Evolutionary conservation across 164 flowering plant genomes (phyloP).

Genomic region (Dillenia suffruticosa): DNA sequence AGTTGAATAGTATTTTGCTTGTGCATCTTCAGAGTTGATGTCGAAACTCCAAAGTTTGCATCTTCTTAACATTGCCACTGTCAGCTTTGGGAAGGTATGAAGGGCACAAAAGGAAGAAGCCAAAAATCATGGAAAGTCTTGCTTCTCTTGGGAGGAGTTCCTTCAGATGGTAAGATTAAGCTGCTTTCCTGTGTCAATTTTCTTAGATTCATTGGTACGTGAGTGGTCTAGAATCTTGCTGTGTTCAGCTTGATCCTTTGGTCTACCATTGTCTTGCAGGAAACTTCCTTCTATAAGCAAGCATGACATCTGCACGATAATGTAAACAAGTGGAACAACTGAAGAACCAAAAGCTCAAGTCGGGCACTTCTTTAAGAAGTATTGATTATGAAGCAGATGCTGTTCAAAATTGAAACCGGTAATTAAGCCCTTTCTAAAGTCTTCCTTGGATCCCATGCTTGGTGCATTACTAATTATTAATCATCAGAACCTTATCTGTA

Average conservation of each 20-base stretch:
- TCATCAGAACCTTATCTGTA: too few relatives aligned
- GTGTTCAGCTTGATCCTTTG: too few relatives aligned
- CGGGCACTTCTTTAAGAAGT: conserved; percentile 63
- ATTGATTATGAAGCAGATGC: conserved; percentile 47
- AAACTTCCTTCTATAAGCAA: conserved; percentile 62
- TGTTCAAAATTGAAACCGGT: conserved; percentile 68
- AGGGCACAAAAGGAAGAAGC: conserved; percentile 47
- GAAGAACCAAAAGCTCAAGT: conserved; percentile 91
- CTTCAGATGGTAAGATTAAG: conserved; percentile 41
- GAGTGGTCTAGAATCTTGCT: too few relatives aligned
- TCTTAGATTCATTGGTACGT: too few relatives aligned
- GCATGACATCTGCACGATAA: conserved; percentile 71
- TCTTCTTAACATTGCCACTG: conserved; percentile 56
- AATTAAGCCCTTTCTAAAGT: conserved; percentile 9
- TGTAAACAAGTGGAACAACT: conserved; percentile 98
- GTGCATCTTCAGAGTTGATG: too few relatives aligned
- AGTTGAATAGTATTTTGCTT: too few relatives aligned
- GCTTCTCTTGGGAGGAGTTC: conserved; percentile 89
- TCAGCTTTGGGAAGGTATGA: conserved; percentile 54
- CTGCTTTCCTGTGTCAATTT: too few relatives aligned
- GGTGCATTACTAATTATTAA: too few relatives aligned
- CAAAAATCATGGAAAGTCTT: conserved; percentile 59
- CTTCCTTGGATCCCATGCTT: background rate
- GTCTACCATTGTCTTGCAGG: conserved; percentile 36
- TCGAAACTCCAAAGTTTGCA: too few relatives aligned